Base-by-base conservation (phyloP, 2,329 filamentous ascomycete genomes). In the Rutstroemia sp. region DNA sequence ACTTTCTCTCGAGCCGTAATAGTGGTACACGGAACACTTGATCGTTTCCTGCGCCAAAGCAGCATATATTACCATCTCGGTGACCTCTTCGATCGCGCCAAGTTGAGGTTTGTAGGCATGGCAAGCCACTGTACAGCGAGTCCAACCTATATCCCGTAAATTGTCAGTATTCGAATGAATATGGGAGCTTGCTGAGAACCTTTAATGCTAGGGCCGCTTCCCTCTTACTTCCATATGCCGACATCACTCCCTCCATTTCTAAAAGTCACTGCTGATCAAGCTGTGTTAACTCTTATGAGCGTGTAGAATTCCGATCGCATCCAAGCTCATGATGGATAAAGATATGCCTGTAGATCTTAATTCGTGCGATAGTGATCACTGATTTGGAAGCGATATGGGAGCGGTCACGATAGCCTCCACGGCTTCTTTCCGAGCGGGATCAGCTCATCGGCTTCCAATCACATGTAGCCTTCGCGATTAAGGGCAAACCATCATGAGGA, bases 371-470 rank as follows among this genome's bases (percentile, higher is more conserved):
- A 50, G 45, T 75, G 64, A 19, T 19, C 19, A 19, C 19, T 2
- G 19, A 10, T 60, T 65, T 14, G 72, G 70, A 49, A 75, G 57
- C 12, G 71, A 68, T 62, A 75, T 75, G 61, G 76, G 73, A 9
- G 74, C 72, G 4, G 72, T 75, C 73, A 76, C 75, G 8, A 76
- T 67, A 9, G 71, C 65, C 58, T 76, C 73, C 19, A 75, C 68
- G 2, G 68, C 70, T 63, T 75, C 54, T 73, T 69, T 51, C 72
- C 69, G 57, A 76, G 76, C 1, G 74, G 74, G 4, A 76, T 64
- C 23, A 76, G 53, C 54, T 76, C 73, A 48, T 72, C 73, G 5
- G 61, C 61, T 51, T 75, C 72, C 21, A 75, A 23, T 72, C 60
- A 23, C 68, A 68, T 47, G 68, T 66, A 2, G 61, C 67, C 56